Evolutionary conservation across 331 rosid genomes (phyloP).

Genomic region (Malus hybrid): DNA sequence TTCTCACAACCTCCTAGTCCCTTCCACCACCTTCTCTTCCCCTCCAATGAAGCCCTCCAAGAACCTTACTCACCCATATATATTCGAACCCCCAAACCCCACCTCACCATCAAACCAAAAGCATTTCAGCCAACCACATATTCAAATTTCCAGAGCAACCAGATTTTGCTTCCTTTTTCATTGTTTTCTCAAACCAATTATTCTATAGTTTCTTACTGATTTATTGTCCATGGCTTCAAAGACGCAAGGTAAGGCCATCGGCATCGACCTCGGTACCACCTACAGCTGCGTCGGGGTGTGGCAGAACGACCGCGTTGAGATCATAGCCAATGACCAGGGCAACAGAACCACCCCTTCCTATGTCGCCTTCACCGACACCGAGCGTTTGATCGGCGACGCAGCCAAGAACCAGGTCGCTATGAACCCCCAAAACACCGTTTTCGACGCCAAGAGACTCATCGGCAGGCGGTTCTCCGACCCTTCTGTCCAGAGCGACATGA

Average conservation of each 20-base stretch:
- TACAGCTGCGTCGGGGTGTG: slow-evolving; percentile 55
- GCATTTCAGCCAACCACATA: too few species aligned
- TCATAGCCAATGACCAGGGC: slow-evolving; percentile 54
- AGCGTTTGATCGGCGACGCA: slow-evolving; percentile 46
- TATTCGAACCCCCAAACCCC: too few species aligned
- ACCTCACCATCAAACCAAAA: too few species aligned
- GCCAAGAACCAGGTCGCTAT: slow-evolving; percentile 44
- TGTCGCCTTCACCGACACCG: slow-evolving; percentile 46
- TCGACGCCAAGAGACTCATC: slow-evolving; percentile 37
- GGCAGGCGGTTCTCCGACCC: slow-evolving; percentile 36
- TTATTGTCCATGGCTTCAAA: slow-evolving; percentile 22
- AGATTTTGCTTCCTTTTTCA: too few species aligned
- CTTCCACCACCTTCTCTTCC: too few species aligned
- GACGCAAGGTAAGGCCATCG: slow-evolving; percentile 32
- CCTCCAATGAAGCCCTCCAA: too few species aligned
- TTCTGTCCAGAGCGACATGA: slow-evolving; percentile 33
- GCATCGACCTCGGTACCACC: slow-evolving; percentile 57
- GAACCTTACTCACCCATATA: too few species aligned
- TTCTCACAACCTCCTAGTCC: too few species aligned
- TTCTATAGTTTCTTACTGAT: too few species aligned
- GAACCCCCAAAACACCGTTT: slow-evolving; percentile 41
- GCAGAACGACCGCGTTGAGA: slow-evolving; percentile 59
- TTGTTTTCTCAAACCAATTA: too few species aligned
- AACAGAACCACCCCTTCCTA: slow-evolving; percentile 45
- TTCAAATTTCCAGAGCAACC: too few species aligned